These are phyloP conservation scores for Kwoniella dendrophila DNA, from an alignment of 768 basidiomycete genomes.

Conservation along the genomic window DNA sequence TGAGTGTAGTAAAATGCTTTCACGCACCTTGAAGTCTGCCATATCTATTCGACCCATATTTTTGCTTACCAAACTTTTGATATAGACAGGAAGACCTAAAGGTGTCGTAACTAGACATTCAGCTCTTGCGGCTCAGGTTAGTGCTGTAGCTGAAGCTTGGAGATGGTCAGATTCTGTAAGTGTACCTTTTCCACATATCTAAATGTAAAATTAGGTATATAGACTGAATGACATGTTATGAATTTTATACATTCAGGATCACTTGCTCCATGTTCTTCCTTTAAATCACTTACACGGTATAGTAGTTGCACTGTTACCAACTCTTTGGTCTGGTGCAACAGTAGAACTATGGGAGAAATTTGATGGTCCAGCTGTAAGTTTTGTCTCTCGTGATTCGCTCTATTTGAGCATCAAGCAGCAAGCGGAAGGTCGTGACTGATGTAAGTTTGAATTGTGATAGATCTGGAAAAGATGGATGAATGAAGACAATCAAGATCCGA, in stretches of 20 bases:
- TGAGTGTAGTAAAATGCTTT: slow-evolving; percentile 10
- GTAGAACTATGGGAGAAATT: slow-evolving; percentile 49
- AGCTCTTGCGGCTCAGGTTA: slow-evolving; percentile 28
- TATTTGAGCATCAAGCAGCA: neutral
- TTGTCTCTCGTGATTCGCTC: neutral
- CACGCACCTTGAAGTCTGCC: neutral
- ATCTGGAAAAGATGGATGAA: slow-evolving; percentile 49
- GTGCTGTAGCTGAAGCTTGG: slow-evolving; percentile 28
- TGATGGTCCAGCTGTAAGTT: slow-evolving; percentile 35
- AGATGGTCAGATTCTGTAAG: slow-evolving; percentile 26
- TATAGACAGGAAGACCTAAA: slow-evolving; percentile 35
- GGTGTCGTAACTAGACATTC: slow-evolving; percentile 38
- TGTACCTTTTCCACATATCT: neutral
- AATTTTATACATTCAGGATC: slow-evolving; percentile 10
- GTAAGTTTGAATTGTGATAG: neutral
- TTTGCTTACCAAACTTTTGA: neutral
- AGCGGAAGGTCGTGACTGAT: neutral
- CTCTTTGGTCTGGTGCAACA: slow-evolving; percentile 47
- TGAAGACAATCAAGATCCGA: slow-evolving; percentile 27
- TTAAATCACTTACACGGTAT: slow-evolving; percentile 52
- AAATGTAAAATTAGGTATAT: no score
- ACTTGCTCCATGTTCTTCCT: slow-evolving; percentile 35
- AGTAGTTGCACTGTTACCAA: slow-evolving; percentile 46
- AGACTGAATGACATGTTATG: neutral
- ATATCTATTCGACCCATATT: neutral